These are phyloP conservation scores for Pleurotus salmoneostramineus DNA, from an alignment of 768 basidiomycete genomes.

Conservation along the genomic window DNA sequence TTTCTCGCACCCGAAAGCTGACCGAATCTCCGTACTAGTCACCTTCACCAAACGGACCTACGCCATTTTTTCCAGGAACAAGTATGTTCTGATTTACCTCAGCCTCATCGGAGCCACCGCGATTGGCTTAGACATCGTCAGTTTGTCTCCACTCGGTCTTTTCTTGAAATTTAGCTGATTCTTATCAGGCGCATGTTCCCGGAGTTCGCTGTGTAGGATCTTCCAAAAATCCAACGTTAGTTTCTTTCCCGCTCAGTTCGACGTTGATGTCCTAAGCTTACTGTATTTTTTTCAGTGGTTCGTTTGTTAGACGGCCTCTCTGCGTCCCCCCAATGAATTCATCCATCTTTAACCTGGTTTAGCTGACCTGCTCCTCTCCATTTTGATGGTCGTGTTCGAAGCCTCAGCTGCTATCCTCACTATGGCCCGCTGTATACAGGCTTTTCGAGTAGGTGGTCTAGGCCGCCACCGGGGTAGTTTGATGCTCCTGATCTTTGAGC, in stretches of 20 bases:
- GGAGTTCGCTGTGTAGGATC: slow-evolving; percentile 20
- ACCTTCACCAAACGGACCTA: slow-evolving; percentile 16
- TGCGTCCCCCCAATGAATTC: background rate
- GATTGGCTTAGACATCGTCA: slow-evolving; percentile 21
- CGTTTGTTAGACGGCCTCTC: background rate
- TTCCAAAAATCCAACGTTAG: slow-evolving; percentile 9
- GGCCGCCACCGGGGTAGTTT: slow-evolving; percentile 14
- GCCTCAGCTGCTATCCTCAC: slow-evolving; percentile 20
- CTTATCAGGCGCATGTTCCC: slow-evolving; percentile 18
- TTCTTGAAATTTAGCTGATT: background rate
- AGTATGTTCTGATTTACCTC: slow-evolving; percentile 17
- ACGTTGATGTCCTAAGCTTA: too few relatives aligned
- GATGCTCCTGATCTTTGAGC: slow-evolving; percentile 21
- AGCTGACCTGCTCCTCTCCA: slow-evolving; percentile 22
- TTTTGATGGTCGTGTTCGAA: slow-evolving; percentile 24
- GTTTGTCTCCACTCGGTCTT: background rate
- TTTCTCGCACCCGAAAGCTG: background rate
- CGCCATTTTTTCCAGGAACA: slow-evolving; percentile 20
- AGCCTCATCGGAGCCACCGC: slow-evolving; percentile 16
- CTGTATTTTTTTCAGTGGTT: too few relatives aligned
- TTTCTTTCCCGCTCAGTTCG: slow-evolving; percentile 10
- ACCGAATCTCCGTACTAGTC: background rate
- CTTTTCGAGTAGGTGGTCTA: slow-evolving; percentile 16
- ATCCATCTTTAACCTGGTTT: background rate
- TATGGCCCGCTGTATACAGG: slow-evolving; percentile 18